Base-by-base conservation (phyloP, 805 yeast genomes). In the Saccharomycopsis malanga region DNA sequence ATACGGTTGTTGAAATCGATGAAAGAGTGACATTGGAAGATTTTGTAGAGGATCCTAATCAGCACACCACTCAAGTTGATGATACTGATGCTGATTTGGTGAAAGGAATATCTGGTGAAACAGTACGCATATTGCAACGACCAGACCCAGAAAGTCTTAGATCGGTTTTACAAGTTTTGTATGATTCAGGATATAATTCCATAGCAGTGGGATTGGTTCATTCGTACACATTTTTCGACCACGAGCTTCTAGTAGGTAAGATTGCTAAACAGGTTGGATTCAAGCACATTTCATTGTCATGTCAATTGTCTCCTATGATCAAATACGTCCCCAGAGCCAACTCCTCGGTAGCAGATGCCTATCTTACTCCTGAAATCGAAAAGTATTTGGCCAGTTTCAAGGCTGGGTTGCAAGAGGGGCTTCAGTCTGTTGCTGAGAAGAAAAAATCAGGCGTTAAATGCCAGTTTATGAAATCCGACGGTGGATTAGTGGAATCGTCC, bases 401-500 rank as follows among this genome's bases (percentile, higher is more conserved):
- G 43, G 58, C 69, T 2, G 93, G 93, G 3, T 71, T 86, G 50
- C 63, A 63, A 20, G 74, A 76, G 39, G 77, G 77, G 1, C 61
- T 74, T 7, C 68, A 67, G 12, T 66, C 67, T 9, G 46, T 49
- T 49, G 56, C 65, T 49, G 51, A 53, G 60, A 46, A 29, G n/a
- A 44, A 59, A 12, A 53, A 59, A n/a, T 64, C 74, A 2, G 81
- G 81, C 4, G 75, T 74, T 36, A 67, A 70, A 52, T 76, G 86
- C 50, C 81, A 83, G 55, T 91, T 91, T 63, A 91, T 91, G 98
- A 96, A 91, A 64, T 85, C 95, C 10, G 96, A 91, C 62, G 98
- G 98, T 49, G 98, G 98, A 2, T 72, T 91, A 50, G 88, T 89
- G 20, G 87, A 87, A 47, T 88, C 93, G 58, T 70, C 77, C 20